phyloP scores from a whole-genome alignment of 2,329 filamentous ascomycete genomes.

The Knoxdaviesia proteae region DNA sequence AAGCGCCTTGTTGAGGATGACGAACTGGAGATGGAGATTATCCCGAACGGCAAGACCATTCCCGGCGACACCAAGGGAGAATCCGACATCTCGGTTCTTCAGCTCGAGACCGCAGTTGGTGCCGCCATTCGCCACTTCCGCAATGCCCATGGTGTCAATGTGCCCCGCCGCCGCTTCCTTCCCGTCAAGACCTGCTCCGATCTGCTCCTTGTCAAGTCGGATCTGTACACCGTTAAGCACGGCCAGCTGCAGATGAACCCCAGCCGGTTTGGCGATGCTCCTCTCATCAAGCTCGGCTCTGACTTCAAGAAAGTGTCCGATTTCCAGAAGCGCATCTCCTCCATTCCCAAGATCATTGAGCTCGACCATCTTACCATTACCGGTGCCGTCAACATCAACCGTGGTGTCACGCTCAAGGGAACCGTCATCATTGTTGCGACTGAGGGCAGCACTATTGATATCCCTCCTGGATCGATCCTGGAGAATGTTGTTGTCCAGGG shows the following conservation, averaged over 20 bases:
- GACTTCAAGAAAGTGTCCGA: conserved; percentile 99
- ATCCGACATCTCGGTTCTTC: conserved; percentile 89
- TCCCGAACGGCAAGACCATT: conserved; percentile 97
- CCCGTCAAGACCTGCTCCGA: conserved; percentile 99
- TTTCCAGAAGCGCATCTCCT: conserved; percentile 73
- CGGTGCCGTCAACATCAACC: conserved; percentile 87
- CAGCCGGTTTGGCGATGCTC: conserved; percentile 86
- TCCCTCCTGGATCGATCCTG: conserved; percentile 86
- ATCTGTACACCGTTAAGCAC: conserved; percentile 96
- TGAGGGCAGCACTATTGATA: conserved; percentile 93
- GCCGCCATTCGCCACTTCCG: conserved; percentile 97
- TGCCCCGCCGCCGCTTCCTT: conserved; percentile 91
- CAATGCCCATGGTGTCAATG: conserved; percentile 97
- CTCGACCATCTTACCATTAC: conserved; percentile 94
- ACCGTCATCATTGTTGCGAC: conserved; percentile 98
- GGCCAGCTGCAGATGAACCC: conserved; percentile 94
- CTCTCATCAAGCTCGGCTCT: conserved; percentile 92
- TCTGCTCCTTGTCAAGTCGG: conserved; percentile 98
- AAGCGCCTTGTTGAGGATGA: conserved; percentile 98
- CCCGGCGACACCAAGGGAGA: conserved; percentile 99
- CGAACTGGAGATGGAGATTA: conserved; percentile 98
- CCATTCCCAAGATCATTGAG: conserved; percentile 79
- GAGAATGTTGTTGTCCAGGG: conserved; percentile 99
- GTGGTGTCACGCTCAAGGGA: conserved; percentile 88
- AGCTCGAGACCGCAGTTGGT: conserved; percentile 96